A percentile compares a stretch with the other conserved stretches of the same genome.
Evolutionary conservation across 1,139 yeast species (phyloP).

Genomic region (Blastobotrys buckinghamii): DNA sequence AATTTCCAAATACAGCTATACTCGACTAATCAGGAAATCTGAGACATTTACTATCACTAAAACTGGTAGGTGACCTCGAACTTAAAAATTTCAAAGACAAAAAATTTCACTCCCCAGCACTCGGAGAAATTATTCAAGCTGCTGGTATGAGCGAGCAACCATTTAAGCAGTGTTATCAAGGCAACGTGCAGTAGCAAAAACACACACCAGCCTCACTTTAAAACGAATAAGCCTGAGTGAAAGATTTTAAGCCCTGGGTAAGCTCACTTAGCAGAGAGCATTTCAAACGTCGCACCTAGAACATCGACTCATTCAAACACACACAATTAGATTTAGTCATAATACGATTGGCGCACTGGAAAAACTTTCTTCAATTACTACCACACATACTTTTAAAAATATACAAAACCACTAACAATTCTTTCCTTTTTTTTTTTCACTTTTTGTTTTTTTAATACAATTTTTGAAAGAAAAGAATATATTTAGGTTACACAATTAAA

Average conservation of each 20-base stretch:
- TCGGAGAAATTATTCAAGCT: background rate
- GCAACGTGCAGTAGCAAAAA: no score
- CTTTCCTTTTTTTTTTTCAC: background rate
- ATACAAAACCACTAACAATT: background rate
- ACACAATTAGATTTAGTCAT: background rate
- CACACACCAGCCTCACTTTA: no score
- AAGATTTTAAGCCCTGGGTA: background rate
- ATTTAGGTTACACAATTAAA: background rate
- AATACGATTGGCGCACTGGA: background rate
- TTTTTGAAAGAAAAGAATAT: background rate
- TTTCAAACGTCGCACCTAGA: no score
- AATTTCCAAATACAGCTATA: no score
- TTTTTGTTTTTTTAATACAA: background rate
- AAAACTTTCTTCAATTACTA: background rate
- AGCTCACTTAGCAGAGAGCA: no score
- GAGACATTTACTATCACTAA: no score
- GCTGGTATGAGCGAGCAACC: background rate
- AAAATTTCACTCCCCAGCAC: no score
- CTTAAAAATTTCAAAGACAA: no score
- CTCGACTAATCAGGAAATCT: no score
- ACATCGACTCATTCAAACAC: background rate
- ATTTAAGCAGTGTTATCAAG: no score
- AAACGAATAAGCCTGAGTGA: no score
- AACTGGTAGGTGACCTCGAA: background rate
- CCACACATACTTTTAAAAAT: background rate